A percentile compares a stretch with the other conserved stretches of the same genome.
phyloP scores from a whole-genome alignment of 2,329 filamentous ascomycete genomes.

The Ophiostoma pallidulum region DNA sequence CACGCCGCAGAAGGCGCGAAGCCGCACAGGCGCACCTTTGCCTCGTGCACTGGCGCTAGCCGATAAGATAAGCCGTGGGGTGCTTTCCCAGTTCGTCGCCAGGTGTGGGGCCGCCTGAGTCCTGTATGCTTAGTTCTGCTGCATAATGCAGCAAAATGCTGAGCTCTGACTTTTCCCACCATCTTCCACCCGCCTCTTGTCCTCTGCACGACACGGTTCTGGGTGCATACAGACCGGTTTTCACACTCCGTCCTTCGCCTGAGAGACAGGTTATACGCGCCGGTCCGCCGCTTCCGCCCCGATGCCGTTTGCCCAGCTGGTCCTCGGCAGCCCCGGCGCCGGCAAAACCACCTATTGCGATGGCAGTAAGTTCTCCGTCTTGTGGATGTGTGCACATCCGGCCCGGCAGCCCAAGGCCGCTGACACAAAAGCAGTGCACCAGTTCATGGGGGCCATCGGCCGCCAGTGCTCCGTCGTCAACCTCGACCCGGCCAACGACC shows the following conservation, averaged over 20 bases:
- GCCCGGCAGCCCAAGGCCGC: too few relatives aligned
- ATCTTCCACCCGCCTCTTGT: neutral
- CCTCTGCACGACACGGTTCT: neutral
- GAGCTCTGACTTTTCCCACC: neutral
- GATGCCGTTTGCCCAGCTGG: conserved; percentile 64
- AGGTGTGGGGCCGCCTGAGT: neutral
- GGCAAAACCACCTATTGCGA: conserved; percentile 98
- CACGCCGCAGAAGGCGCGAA: neutral
- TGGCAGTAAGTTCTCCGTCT: conserved; percentile 52
- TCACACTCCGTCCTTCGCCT: too few relatives aligned
- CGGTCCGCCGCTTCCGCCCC: too few relatives aligned
- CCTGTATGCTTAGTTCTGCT: too few relatives aligned
- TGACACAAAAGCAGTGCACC: conserved; percentile 64
- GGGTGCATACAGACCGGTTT: too few relatives aligned
- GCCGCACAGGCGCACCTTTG: too few relatives aligned
- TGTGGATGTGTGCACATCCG: too few relatives aligned
- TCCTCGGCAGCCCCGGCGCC: conserved; percentile 87
- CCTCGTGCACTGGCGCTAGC: conserved; percentile 1
- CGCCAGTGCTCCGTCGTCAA: conserved; percentile 93
- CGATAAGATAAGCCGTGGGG: conserved; percentile 18
- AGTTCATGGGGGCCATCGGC: conserved; percentile 93
- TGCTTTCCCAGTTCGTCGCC: neutral
- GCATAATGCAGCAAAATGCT: neutral
- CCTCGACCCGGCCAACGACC: conserved; percentile 93
- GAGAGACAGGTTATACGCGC: neutral